These are phyloP conservation scores for Botrytis sinoallii DNA, from an alignment of 2,329 filamentous ascomycete genomes.

Conservation along the genomic window DNA sequence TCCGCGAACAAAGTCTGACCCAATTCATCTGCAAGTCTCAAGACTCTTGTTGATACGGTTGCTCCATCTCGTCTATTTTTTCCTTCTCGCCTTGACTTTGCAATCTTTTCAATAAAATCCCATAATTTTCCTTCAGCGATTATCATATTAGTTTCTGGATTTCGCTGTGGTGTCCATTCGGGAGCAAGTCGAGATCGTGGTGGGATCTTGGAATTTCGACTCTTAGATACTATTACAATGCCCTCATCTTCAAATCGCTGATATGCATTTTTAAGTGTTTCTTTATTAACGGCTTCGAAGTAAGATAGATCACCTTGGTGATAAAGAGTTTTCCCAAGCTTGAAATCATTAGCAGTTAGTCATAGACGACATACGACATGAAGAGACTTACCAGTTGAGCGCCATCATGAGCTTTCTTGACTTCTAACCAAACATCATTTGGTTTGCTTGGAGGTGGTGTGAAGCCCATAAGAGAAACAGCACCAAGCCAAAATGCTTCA, in stretches of 20 bases:
- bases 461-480: slow-evolving; percentile 82
- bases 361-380: neutral
- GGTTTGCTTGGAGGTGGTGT: slow-evolving; percentile 59
- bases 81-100: slow-evolving; percentile 77
- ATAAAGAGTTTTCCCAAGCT: slow-evolving; percentile 94
- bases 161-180: slow-evolving; percentile 70
- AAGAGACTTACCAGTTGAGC: slow-evolving; percentile 68
- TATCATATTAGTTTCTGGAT: slow-evolving; percentile 58
- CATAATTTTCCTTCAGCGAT: slow-evolving; percentile 74
- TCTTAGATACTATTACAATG: slow-evolving; percentile 72
- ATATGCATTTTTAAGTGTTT: slow-evolving; percentile 93
- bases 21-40: slow-evolving; percentile 71
- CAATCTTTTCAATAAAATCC: slow-evolving; percentile 89
- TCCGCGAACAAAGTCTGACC: slow-evolving; percentile 67
- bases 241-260: slow-evolving; percentile 85
- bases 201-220: slow-evolving; percentile 59
- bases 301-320: slow-evolving; percentile 96
- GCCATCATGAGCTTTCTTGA: slow-evolving; percentile 73
- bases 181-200: slow-evolving; percentile 65
- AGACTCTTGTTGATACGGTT: slow-evolving; percentile 78
- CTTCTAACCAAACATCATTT: slow-evolving; percentile 73
- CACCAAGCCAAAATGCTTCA: slow-evolving; percentile 88
- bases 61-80: slow-evolving; percentile 95
- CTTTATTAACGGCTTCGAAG: slow-evolving; percentile 97
- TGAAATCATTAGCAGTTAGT: slow-evolving; percentile 28